Conservation (phyloP, 1,139 yeast species). For the Blastobotrys elegans region DNA sequence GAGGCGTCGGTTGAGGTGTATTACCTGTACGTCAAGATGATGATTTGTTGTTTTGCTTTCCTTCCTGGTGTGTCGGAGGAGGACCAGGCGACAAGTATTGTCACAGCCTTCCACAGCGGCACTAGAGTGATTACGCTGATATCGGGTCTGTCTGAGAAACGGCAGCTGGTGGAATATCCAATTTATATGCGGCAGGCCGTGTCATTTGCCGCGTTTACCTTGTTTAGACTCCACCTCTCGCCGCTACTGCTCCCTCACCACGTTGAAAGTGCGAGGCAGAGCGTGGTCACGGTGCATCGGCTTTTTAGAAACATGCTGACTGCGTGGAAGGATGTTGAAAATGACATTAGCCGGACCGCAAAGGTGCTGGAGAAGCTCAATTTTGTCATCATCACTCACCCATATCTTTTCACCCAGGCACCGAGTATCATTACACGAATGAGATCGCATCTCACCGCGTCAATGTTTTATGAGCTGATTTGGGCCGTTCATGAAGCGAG, state of each 20-base stretch:
- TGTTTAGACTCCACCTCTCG: conserved; percentile 78
- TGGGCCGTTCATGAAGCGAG: conserved; percentile 96
- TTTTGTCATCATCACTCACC: conserved; percentile 80
- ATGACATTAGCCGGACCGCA: conserved; percentile 88
- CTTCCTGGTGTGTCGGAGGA: conserved; percentile 87
- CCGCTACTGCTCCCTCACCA: conserved; percentile 71
- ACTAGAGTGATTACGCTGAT: conserved; percentile 77
- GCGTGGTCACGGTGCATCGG: conserved; percentile 88
- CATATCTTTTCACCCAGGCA: conserved; percentile 65
- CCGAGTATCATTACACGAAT: conserved; percentile 77
- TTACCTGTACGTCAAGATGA: conserved; percentile 69
- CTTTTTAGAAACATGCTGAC: conserved; percentile 79
- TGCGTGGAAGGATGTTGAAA: conserved; percentile 88
- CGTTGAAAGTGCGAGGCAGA: conserved; percentile 85
- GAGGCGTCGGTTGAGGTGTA: conserved; percentile 74
- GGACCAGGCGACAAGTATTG: conserved; percentile 80
- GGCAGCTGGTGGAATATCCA: conserved; percentile 76
- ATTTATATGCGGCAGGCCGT: conserved; percentile 82
- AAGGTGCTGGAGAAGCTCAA: conserved; percentile 87
- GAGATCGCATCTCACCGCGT: conserved; percentile 90
- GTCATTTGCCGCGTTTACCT: conserved; percentile 69
- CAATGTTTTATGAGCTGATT: conserved; percentile 83
- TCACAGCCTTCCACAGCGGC: conserved; percentile 74
- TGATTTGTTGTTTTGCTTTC: conserved; percentile 86
- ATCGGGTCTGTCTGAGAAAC: conserved; percentile 61